Evolutionary conservation across 2,329 filamentous ascomycete genomes (phyloP), one percentile per base, ranked within the genome.

Genomic region (Alternaria sp.): DNA sequence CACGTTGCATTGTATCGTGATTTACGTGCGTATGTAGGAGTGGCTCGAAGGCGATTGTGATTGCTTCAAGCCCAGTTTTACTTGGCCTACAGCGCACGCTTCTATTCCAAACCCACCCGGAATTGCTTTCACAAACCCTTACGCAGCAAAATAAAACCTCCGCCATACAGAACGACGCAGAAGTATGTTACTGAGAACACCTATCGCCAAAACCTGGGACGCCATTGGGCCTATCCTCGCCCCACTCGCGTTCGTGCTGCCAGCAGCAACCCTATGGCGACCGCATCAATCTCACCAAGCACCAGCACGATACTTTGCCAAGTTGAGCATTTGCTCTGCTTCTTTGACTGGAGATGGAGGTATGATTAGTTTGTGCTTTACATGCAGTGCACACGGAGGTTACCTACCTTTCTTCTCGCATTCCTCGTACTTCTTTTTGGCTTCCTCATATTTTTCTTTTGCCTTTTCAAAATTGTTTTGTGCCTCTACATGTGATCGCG

Each of bases 391-490:
- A n/a, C 8, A 10, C 14, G 11, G 44, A n/a, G 13, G 13, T n/a
- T 10, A 48, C 44, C n/a, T 48, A 48, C 44, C 44, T 36, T 63
- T 66, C 52, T 64, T 56, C 45, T 63, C 63, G 5, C 59, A 65
- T 26, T 66, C 61, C 13, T 63, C 61, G 17, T 62, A 59, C 36
- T 66, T 65, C 40, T 61, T 60, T 52, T 63, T 67, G 2, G 46
- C 60, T 24, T 67, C 65, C 37, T 63, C 52, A n/a, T 59, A 63
- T 11, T 63, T 58, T 34, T 59, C 60, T 17, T 56, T 62, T 14
- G 59, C 54, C 17, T 64, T 64, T n/a, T 62, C 54, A 13, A 37
- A 49, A 17, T 66, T 56, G 11, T 41, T 58, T 28, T 56, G 45
- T 7, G 64, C 65, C 29, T 61, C 55, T 14, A 63, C 53, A 29